Conservation (phyloP, 2,329 filamentous ascomycete species). For the Cladosporium sp. region DNA sequence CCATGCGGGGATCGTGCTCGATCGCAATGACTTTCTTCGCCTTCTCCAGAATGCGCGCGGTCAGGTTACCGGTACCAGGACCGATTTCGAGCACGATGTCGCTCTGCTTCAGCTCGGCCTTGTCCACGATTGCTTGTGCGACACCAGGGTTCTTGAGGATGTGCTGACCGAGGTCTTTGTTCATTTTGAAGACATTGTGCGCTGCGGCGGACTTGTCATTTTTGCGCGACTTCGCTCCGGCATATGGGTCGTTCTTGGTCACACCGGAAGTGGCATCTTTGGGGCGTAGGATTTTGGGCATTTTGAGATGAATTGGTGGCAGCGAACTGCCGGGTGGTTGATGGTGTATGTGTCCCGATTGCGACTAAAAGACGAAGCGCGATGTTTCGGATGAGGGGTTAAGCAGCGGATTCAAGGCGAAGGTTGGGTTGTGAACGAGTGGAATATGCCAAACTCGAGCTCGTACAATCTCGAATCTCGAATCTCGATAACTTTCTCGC, state of each 20-base stretch:
- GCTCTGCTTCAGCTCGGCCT: slow-evolving; percentile 86
- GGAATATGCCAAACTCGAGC: not conserved
- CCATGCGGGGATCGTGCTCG: slow-evolving; percentile 95
- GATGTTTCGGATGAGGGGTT: not conserved
- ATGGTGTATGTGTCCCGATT: not conserved
- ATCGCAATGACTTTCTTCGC: slow-evolving; percentile 83
- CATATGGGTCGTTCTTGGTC: slow-evolving; percentile 47
- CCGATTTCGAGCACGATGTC: slow-evolving; percentile 90
- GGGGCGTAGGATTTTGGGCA: slow-evolving; percentile 46
- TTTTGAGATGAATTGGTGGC: slow-evolving; percentile 30
- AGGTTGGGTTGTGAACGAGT: not conserved
- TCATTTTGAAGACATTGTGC: slow-evolving; percentile 97
- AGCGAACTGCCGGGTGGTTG: not conserved
- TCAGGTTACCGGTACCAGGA: slow-evolving; percentile 86
- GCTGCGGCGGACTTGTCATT: slow-evolving; percentile 45
- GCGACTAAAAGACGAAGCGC: not conserved
- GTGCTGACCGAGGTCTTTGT: slow-evolving; percentile 85
- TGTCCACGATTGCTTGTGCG: slow-evolving; percentile 78
- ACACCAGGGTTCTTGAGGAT: slow-evolving; percentile 92
- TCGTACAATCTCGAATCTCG: not conserved
- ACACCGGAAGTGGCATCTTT: slow-evolving; percentile 42
- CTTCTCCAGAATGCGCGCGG: slow-evolving; percentile 83
- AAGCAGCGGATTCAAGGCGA: not conserved
- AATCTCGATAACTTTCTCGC: not conserved
- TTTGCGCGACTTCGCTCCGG: slow-evolving; percentile 49